Evolutionary conservation across 2,329 filamentous ascomycete genomes (phyloP).

Genomic region (Zasmidium angulare): DNA sequence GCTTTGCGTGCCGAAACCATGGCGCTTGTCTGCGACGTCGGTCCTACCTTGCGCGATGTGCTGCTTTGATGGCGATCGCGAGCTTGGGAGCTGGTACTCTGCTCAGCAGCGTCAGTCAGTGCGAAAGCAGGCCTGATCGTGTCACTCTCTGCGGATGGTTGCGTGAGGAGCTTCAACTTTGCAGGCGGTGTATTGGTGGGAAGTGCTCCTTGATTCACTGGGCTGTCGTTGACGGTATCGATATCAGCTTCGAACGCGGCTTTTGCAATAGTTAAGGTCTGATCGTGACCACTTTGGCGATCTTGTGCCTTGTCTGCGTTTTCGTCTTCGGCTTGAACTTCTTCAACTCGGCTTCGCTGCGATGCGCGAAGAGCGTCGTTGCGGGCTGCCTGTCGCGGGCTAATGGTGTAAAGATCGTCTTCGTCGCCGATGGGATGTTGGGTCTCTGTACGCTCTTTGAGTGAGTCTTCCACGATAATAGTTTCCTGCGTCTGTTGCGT

Average conservation of each 20-base stretch:
- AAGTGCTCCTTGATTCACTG: too few relatives aligned
- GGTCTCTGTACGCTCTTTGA: not conserved
- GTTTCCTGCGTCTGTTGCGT: not conserved
- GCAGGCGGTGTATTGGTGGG: not conserved
- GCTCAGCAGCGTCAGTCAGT: not conserved
- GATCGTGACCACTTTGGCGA: not conserved
- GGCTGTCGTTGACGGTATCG: too few relatives aligned
- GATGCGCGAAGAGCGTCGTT: not conserved
- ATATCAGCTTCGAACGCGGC: not conserved
- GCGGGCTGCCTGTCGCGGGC: constrained; percentile 11
- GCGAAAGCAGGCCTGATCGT: not conserved
- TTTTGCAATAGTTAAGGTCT: not conserved
- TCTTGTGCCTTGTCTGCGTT: not conserved
- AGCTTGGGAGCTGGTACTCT: not conserved
- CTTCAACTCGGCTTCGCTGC: not conserved
- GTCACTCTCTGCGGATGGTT: not conserved
- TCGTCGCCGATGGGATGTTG: constrained; percentile 1
- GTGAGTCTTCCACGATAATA: not conserved
- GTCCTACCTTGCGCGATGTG: not conserved
- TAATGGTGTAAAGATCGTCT: constrained; percentile 20
- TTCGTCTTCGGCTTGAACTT: not conserved
- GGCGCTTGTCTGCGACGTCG: constrained; percentile 8
- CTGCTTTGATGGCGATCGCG: not conserved
- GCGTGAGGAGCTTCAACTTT: not conserved
- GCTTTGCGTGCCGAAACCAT: constrained; percentile 2